Base-by-base conservation (phyloP, 306 rosid species). In the Prunus mume region DNA sequence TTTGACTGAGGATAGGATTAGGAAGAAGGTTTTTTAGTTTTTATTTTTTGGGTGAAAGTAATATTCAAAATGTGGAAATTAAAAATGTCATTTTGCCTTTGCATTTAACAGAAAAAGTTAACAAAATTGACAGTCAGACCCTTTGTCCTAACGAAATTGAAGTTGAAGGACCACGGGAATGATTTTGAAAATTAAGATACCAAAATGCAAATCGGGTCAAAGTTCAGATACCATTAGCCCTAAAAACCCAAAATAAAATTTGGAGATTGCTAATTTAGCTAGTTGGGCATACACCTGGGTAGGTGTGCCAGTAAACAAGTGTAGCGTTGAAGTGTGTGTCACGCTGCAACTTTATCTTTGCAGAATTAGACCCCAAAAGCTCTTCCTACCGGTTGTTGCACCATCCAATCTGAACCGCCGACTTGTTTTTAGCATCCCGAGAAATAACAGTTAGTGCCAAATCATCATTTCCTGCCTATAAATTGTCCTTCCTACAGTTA, bases 321-420 rank as follows among this genome's bases (percentile, higher is more conserved):
- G 49, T 5, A 49, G 34, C 56, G 62, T 79, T 66, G 78, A 65
- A 66, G 45, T 73, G 79, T 56, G 68, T 74, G 65, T 68, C 62
- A 65, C 45, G 55, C 78, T 73, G 67, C 73, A 66, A 64, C 78
- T 32, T 64, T 79, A 79, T 79, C 83, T 58, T 45, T 60, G 38
- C 6, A 50, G 46, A 47, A 17, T 19, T 28, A 50, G 32, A 17
- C 54, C 71, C 17, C 24, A 27, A 70, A 51, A 51, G 18, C 57
- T 50, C n/a, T 51, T 65, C 46, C 22, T 30, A 51, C 30, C 8
- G 30, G 65, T 20, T 7, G 47, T 8, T 68, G 60, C 30, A 6
- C 71, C 60, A 52, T 38, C 54, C 77, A 30, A 27, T 28, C 47
- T 27, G 19, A 67, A 69, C 81, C 12, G 22, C 49, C 6, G 25